These are phyloP conservation scores for Metschnikowia continentalis DNA, from an alignment of 805 yeast genomes.

Conservation along the genomic window DNA sequence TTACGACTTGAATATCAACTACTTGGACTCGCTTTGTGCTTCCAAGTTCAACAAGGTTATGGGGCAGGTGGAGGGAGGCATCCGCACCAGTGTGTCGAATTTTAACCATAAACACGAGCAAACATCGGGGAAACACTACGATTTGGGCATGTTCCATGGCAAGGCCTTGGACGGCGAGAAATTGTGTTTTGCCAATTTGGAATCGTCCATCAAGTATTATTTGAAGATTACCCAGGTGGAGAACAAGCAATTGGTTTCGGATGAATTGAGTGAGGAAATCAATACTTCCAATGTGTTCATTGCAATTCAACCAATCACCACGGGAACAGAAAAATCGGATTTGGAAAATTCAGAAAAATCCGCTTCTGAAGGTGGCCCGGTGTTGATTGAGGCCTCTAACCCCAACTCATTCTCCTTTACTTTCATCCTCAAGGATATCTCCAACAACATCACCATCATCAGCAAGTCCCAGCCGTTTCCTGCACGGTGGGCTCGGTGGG, in stretches of 20 bases:
- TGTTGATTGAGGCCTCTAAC: slow-evolving; percentile 43
- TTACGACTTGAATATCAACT: slow-evolving; percentile 56
- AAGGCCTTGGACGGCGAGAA: slow-evolving; percentile 81
- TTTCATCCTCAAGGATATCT: slow-evolving; percentile 69
- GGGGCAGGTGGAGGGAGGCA: slow-evolving; percentile 76
- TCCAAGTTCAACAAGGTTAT: slow-evolving; percentile 58
- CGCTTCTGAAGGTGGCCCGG: slow-evolving; percentile 11
- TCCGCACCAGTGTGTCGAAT: slow-evolving; percentile 56
- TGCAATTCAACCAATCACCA: slow-evolving; percentile 57
- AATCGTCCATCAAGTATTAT: slow-evolving; percentile 55
- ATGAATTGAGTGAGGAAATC: slow-evolving; percentile 17
- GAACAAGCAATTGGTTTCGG: slow-evolving; percentile 13
- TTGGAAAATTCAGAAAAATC: background rate
- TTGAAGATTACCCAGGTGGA: slow-evolving; percentile 23
- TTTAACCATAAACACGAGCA: slow-evolving; percentile 32
- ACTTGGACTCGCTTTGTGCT: slow-evolving; percentile 45
- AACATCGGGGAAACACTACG: slow-evolving; percentile 20
- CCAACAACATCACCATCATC: slow-evolving; percentile 67
- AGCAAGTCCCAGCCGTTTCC: slow-evolving; percentile 91
- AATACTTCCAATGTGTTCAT: slow-evolving; percentile 61
- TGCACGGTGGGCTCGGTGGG: slow-evolving; percentile 87
- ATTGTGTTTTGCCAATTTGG: slow-evolving; percentile 82
- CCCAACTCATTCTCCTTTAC: slow-evolving; percentile 68
- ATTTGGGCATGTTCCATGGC: slow-evolving; percentile 71
- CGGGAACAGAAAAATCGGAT: slow-evolving; percentile 4